Evolutionary conservation across 2,329 filamentous ascomycete species (phyloP), one percentile per base, ranked within the genome.

Genomic region (Aspergillus sp.): DNA sequence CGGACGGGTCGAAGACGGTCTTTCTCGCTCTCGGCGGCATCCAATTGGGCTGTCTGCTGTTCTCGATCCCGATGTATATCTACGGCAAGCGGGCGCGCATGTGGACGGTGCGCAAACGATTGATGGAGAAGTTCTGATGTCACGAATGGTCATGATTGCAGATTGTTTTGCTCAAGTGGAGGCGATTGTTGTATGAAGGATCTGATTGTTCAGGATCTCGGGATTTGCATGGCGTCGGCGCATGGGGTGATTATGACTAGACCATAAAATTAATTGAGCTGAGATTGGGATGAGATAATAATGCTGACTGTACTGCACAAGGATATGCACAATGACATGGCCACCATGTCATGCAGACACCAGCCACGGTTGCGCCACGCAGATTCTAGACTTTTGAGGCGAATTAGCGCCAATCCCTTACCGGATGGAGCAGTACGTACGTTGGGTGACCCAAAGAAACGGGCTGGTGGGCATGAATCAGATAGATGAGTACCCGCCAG

Each of bases 21-120:
- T 97, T 89, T 66, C 74, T 96, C 42, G 89, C 86, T 64, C 81
- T 97, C 48, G 93, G 93, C 3, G 81, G 91, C 21, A 94, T 97
- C 23, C 93, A 97, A 72, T 72, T 97, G 31, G 83, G 84, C 11
- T 82, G 87, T 50, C 78, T 96, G 69, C 64, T 90, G 3, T 84
- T 81, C 49, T 88, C 91, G 1, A 86, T 97, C 50, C 93, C 93
- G 0, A 91, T 97, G 88, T 97, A 94, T 69, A 89, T 97, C 17
- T 97, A 85, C 65, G 93, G 93, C 16, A 97, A 97, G 79, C 78
- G 91, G 51, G 86, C 88, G 14, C 80, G 93, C 16, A 96, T 97
- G 90, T 97, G 92, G 93, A 97, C 92, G 1, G 89, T 92, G 10
- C 78, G 89, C 57, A 89, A 81, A 79, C 91, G 89, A 60, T 76